Base-by-base conservation (phyloP, 106 monocot genomes). In the Dioscorea alata region DNA sequence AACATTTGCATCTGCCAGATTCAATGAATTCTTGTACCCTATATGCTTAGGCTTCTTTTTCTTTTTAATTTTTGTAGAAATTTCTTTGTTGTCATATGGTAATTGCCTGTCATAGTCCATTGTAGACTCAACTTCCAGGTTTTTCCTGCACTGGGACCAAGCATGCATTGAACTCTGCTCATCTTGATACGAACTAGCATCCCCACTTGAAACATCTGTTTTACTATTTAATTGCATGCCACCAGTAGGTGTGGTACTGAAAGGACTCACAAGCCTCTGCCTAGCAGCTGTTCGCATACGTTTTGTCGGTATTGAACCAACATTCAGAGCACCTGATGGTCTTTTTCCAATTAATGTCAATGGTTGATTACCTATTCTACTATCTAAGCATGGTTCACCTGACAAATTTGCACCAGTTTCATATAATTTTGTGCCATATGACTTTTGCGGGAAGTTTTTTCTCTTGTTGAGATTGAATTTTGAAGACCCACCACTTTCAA, bases 181-280 rank as follows among this genome's bases (percentile, higher is more conserved):
- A 74, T 93, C 85, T 70, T 90, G 90, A 28, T 81, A 83, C 22
- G 93, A 93, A 80, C 61, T 85, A 50, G 93, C 93, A 57, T 99
- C 99, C 53, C 87, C 90, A 78, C 93, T 99, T 57, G 99, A 99
- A 73, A 75, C 90, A 74, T 99, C 99, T 51, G 85, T 93, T 85
- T 88, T 96, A 79, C 75, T 93, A n/a, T 66, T 83, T 50, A 82
- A 22, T 69, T 74, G 85, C 7, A 82, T 7, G 18, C 69, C 19
- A 12, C 82, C 81, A 67, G 73, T 24, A 51, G 18, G 66, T 76
- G 73, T 81, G 50, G 65, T 34, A 77, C 32, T 63, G 69, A 73
- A 88, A 70, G 91, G 94, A 70, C 86, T 82, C 35, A 73, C 75
- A 73, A 86, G 61, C 14, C 91, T 82, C 61, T 85, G 90, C 28